A percentile compares a stretch with the other conserved stretches of the same genome.
These are phyloP conservation scores for Phytophthora melonis DNA, from an alignment of 352 stramenopile genomes.

Conservation along the genomic window DNA sequence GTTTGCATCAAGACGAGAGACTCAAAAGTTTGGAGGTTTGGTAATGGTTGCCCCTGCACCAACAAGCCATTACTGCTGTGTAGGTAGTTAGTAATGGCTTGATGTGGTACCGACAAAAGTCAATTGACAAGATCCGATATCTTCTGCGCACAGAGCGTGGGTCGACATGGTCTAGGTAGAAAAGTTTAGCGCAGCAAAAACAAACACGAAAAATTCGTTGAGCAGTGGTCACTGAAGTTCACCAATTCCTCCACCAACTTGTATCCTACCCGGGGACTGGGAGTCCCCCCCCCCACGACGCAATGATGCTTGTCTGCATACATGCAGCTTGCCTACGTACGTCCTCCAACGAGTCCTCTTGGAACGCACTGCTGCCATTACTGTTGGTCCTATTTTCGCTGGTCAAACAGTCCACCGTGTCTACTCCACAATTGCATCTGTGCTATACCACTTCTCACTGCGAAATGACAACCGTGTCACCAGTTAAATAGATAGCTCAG, in stretches of 20 bases:
- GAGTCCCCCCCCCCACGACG: no score
- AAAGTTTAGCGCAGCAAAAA: slow-evolving; percentile 12
- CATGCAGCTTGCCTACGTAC: background rate
- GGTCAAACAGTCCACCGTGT: background rate
- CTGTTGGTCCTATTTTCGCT: background rate
- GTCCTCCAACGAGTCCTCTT: background rate
- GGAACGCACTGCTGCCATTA: background rate
- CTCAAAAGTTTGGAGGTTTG: no score
- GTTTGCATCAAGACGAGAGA: no score
- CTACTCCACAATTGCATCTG: slow-evolving; percentile 25
- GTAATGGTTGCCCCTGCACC: no score
- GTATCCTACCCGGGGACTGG: background rate
- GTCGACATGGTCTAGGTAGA: no score
- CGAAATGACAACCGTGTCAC: slow-evolving; percentile 40
- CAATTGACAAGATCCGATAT: no score
- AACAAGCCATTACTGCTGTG: no score
- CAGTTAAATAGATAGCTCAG: slow-evolving; percentile 90
- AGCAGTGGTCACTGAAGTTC: background rate
- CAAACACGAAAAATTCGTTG: slow-evolving; percentile 22
- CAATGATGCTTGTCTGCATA: background rate
- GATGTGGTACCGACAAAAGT: no score
- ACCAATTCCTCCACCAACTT: background rate
- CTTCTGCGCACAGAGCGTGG: no score
- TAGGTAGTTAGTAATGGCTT: no score
- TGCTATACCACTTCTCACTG: slow-evolving; percentile 5